phyloP scores from a whole-genome alignment of 306 rosid species.

The Hippophae gyantsensis region DNA sequence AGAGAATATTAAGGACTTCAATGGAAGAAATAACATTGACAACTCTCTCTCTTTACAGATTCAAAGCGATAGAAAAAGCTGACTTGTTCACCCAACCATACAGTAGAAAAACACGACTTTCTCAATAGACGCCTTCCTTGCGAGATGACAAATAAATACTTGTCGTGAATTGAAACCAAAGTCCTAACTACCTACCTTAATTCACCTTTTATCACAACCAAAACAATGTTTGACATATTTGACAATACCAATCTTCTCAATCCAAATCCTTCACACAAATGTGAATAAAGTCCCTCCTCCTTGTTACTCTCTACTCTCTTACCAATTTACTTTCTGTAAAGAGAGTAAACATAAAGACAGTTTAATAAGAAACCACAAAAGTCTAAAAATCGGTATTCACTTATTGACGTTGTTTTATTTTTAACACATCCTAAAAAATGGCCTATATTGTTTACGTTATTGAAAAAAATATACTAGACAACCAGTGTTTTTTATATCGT shows the following conservation, averaged over 20 bases:
- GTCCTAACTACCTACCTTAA: constrained; percentile 24
- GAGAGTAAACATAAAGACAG: background rate
- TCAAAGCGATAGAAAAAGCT: constrained; percentile 11
- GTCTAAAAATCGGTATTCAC: background rate
- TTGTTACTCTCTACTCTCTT: background rate
- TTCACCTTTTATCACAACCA: constrained; percentile 7
- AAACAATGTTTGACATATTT: background rate
- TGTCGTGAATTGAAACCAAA: constrained; percentile 41
- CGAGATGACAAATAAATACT: constrained; percentile 7
- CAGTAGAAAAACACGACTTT: constrained; percentile 29
- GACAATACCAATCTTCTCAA: constrained; percentile 4
- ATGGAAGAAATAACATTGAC: constrained; percentile 10
- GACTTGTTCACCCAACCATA: constrained; percentile 12
- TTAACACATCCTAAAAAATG: too few relatives aligned
- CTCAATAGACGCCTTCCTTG: background rate
- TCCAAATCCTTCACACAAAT: constrained; percentile 5
- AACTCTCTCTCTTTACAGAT: constrained; percentile 13
- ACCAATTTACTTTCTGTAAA: constrained; percentile 11
- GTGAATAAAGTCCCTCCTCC: background rate
- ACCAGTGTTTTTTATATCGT: too few relatives aligned
- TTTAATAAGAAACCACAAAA: background rate
- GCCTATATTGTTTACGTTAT: too few relatives aligned
- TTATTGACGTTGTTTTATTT: too few relatives aligned
- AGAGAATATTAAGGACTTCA: constrained; percentile 21
- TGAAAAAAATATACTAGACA: too few relatives aligned